Conservation (phyloP, 129 eudicot species). For the Ambrosia trifida region DNA sequence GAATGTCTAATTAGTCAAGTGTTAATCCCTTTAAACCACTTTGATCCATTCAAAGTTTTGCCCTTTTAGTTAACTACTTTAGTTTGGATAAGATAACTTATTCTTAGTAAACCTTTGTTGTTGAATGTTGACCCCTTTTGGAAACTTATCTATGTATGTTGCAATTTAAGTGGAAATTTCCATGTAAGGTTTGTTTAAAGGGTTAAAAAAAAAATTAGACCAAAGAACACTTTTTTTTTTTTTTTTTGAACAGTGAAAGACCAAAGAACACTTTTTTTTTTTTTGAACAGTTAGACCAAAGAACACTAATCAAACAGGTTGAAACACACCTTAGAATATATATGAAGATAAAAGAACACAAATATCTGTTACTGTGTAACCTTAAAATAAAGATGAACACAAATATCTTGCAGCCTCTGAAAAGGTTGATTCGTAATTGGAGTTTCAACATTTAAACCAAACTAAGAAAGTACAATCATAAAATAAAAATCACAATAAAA, state of each 20-base stretch:
- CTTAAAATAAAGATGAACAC: too few relatives aligned
- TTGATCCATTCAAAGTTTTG: too few relatives aligned
- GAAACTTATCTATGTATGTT: not conserved
- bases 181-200: not conserved
- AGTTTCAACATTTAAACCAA: not conserved
- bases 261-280: too few relatives aligned
- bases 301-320: not conserved
- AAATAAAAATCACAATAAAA: conserved; percentile 7
- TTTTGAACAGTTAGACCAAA: too few relatives aligned
- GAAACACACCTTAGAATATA: not conserved
- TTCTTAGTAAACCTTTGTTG: too few relatives aligned
- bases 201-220: not conserved
- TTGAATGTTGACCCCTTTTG: too few relatives aligned
- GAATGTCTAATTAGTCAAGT: too few relatives aligned
- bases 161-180: not conserved
- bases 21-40: too few relatives aligned
- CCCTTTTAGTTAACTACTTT: too few relatives aligned
- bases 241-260: too few relatives aligned
- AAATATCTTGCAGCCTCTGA: not conserved
- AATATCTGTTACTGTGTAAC: not conserved
- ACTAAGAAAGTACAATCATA: conserved; percentile 6
- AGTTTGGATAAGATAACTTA: too few relatives aligned
- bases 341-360: not conserved
- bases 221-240: too few relatives aligned
- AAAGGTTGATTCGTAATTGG: not conserved